These are phyloP conservation scores for Aspergillus sp. DNA, from an alignment of 2,329 filamentous ascomycete species.

Conservation along the genomic window DNA sequence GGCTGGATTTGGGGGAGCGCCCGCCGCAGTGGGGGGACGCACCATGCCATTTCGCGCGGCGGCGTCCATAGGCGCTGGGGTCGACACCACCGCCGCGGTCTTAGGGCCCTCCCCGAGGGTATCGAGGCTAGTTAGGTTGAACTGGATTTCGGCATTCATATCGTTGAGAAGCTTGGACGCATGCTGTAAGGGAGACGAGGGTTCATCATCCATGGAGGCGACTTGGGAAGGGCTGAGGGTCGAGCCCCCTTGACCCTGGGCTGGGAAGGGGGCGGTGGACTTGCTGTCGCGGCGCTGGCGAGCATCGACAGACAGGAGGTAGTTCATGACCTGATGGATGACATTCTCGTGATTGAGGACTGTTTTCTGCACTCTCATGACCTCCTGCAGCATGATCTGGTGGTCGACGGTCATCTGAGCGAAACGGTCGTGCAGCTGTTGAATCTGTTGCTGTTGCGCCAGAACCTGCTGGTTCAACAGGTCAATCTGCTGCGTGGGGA, in stretches of 20 bases:
- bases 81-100: constrained; percentile 54
- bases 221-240: constrained; percentile 47
- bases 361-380: constrained; percentile 65
- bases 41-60: constrained; percentile 43
- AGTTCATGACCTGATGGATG: constrained; percentile 69
- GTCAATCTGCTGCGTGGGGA: constrained; percentile 82
- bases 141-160: constrained; percentile 62
- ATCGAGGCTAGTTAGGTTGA: constrained; percentile 63
- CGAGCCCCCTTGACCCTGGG: constrained; percentile 38
- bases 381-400: constrained; percentile 62
- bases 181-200: constrained; percentile 66
- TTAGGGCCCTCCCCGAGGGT: constrained; percentile 61
- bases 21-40: constrained; percentile 42
- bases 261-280: constrained; percentile 36
- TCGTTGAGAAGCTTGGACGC: constrained; percentile 65
- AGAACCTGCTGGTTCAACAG: constrained; percentile 83
- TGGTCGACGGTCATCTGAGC: constrained; percentile 70
- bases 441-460: constrained; percentile 88
- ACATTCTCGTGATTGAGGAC: constrained; percentile 70
- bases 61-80: constrained; percentile 56
- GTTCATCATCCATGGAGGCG: constrained; percentile 56
- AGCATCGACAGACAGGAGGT: constrained; percentile 62
- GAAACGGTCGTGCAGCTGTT: constrained; percentile 80
- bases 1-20: constrained; percentile 44
- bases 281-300: constrained; percentile 63